A percentile compares a stretch with the other conserved stretches of the same genome.
Evolutionary conservation across 192 early-diverging fungal genomes (phyloP).

Genomic region (Helicostylum pulchrum): DNA sequence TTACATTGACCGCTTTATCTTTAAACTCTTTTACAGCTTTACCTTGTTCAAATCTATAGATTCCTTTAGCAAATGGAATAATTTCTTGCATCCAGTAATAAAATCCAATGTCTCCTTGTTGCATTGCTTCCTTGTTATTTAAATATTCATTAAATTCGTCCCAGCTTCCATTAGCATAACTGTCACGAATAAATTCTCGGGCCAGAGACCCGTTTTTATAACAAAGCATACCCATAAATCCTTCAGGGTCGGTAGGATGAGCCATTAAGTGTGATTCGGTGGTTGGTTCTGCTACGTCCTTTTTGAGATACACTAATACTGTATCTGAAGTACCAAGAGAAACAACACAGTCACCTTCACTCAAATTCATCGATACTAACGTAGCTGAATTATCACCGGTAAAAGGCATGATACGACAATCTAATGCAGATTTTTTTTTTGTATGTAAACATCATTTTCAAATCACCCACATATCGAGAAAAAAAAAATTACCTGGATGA

Average conservation of each 20-base stretch:
- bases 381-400: constrained; percentile 82
- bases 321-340: constrained; percentile 85
- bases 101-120: constrained; percentile 51
- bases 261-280: constrained; percentile 35
- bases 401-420: constrained; percentile 61
- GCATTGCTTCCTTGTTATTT: constrained; percentile 24
- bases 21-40: constrained; percentile 38
- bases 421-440: constrained; percentile 9
- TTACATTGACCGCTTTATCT: constrained; percentile 42
- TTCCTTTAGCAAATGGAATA: constrained; percentile 64
- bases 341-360: constrained; percentile 56
- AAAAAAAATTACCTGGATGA: constrained; percentile 38
- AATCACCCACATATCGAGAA: not conserved
- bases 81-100: constrained; percentile 76
- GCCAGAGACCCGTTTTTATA: constrained; percentile 89
- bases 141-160: constrained; percentile 49
- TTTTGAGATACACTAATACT: constrained; percentile 52
- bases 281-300: constrained; percentile 27
- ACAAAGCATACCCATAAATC: constrained; percentile 75
- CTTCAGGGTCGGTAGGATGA: constrained; percentile 59
- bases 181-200: constrained; percentile 64
- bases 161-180: constrained; percentile 55
- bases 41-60: constrained; percentile 57
- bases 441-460: too few species aligned
- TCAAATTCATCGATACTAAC: constrained; percentile 53